Percentiles rank a stretch among this genome's conserved stretches.
phyloP scores from a whole-genome alignment of 805 yeast species.

The Candida sphagnicola region DNA sequence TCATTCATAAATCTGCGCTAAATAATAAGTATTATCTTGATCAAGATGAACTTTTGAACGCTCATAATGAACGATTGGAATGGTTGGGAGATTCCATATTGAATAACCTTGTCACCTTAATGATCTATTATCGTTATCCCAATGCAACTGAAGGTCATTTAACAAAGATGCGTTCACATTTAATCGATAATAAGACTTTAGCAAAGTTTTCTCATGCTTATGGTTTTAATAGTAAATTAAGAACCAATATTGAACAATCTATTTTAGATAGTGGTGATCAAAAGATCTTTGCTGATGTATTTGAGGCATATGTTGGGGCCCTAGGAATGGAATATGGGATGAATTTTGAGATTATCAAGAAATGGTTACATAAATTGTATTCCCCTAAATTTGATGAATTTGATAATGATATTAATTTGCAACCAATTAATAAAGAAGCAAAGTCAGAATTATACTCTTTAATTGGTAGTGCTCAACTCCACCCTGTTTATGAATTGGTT shows the following conservation, averaged over 20 bases:
- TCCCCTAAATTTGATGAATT: constrained; percentile 37
- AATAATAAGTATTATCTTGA: constrained; percentile 54
- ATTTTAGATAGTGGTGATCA: constrained; percentile 49
- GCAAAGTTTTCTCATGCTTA: constrained; percentile 68
- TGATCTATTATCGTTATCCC: constrained; percentile 65
- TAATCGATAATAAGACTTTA: constrained; percentile 71
- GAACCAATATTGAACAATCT: constrained; percentile 45
- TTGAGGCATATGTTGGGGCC: constrained; percentile 94
- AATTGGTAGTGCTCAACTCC: constrained; percentile 69
- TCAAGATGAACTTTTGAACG: constrained; percentile 52
- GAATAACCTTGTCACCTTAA: constrained; percentile 64
- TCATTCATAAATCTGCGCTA: constrained; percentile 73
- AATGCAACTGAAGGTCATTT: constrained; percentile 76
- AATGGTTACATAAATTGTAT: constrained; percentile 55
- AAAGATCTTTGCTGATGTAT: constrained; percentile 81
- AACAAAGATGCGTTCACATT: constrained; percentile 61
- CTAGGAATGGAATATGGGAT: constrained; percentile 54
- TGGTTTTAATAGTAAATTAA: constrained; percentile 57
- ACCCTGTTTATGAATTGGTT: constrained; percentile 54
- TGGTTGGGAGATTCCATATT: constrained; percentile 87
- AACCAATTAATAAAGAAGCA: constrained; percentile 58
- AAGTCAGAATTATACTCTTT: constrained; percentile 73
- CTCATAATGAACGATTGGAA: constrained; percentile 85
- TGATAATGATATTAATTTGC: constrained; percentile 30
- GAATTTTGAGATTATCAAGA: constrained; percentile 45